phyloP scores from a whole-genome alignment of 176 grass and related monocot genomes.

The Aegilops umbellulata region DNA sequence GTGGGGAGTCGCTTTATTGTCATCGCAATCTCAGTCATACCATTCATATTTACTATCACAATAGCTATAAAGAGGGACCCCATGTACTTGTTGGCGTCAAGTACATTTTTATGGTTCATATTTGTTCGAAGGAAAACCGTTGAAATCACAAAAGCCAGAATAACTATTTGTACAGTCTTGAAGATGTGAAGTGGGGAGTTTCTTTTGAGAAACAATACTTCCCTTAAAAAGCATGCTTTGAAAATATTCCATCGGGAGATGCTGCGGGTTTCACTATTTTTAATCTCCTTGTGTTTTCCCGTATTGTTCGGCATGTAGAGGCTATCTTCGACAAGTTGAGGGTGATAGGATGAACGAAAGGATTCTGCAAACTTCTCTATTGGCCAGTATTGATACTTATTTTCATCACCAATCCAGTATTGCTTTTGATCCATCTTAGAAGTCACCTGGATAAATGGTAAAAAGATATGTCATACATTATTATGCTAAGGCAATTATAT shows the following conservation, averaged over 20 bases:
- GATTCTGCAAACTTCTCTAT: constrained; percentile 46
- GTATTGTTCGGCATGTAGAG: constrained; percentile 12
- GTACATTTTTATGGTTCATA: constrained; percentile 48
- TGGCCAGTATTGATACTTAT: constrained; percentile 55
- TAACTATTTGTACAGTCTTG: constrained; percentile 56
- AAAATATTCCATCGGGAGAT: constrained; percentile 62
- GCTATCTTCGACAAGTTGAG: constrained; percentile 16
- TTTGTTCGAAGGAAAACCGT: constrained; percentile 68
- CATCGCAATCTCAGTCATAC: constrained; percentile 81
- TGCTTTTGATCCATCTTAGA: constrained; percentile 70
- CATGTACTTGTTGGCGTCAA: constrained; percentile 66
- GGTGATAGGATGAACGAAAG: constrained; percentile 39
- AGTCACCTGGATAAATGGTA: constrained; percentile 44
- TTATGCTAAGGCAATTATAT: neutral
- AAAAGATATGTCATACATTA: neutral
- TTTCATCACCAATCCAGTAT: constrained; percentile 55
- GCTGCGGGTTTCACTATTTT: constrained; percentile 13
- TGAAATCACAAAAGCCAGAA: constrained; percentile 62
- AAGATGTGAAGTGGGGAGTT: constrained; percentile 71
- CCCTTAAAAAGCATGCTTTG: constrained; percentile 73
- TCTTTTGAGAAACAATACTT: constrained; percentile 63
- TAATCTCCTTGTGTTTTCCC: constrained; percentile 10
- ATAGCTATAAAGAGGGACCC: constrained; percentile 58
- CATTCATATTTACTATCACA: constrained; percentile 62
- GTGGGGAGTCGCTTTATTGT: constrained; percentile 71